phyloP scores from a whole-genome alignment of 2,329 filamentous ascomycete genomes.

The Aspergillus spinulosporus region DNA sequence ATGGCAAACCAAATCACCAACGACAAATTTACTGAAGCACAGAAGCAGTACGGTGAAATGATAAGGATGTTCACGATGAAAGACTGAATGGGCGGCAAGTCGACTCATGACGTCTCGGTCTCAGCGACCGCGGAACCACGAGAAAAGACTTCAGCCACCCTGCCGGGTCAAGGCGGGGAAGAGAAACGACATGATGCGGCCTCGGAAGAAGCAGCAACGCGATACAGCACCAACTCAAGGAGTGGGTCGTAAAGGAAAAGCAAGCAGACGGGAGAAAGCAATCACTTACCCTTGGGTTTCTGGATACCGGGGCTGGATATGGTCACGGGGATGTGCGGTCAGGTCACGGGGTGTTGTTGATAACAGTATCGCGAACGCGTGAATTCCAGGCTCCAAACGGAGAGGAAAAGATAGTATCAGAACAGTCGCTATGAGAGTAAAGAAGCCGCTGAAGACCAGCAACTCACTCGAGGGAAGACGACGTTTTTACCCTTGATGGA shows the following conservation, averaged over 20 bases:
- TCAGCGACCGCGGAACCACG: conserved; percentile 29
- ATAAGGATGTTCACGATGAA: conserved; percentile 1
- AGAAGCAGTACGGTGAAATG: neutral
- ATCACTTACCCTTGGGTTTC: conserved; percentile 31
- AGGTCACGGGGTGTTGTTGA: neutral
- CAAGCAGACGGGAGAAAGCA: conserved; percentile 23
- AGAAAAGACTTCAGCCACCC: conserved; percentile 19
- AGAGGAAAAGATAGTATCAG: no score
- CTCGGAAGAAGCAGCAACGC: conserved; percentile 3
- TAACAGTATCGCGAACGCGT: no score
- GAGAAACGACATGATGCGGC: neutral
- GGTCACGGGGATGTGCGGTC: neutral
- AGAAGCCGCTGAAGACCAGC: no score
- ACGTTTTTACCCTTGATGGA: conserved; percentile 29
- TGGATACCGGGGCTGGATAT: no score
- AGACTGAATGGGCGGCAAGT: conserved; percentile 29
- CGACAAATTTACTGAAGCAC: conserved; percentile 8
- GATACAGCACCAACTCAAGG: conserved; percentile 1
- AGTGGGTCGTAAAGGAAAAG: conserved; percentile 16
- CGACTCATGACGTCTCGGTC: conserved; percentile 29
- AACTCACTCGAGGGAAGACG: conserved; percentile 19
- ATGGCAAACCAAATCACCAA: neutral
- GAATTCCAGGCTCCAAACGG: no score
- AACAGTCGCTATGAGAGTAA: no score
- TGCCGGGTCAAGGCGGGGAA: conserved; percentile 18